Base-by-base conservation (phyloP, 179 eudicot genomes). In the Camellia oleifera region DNA sequence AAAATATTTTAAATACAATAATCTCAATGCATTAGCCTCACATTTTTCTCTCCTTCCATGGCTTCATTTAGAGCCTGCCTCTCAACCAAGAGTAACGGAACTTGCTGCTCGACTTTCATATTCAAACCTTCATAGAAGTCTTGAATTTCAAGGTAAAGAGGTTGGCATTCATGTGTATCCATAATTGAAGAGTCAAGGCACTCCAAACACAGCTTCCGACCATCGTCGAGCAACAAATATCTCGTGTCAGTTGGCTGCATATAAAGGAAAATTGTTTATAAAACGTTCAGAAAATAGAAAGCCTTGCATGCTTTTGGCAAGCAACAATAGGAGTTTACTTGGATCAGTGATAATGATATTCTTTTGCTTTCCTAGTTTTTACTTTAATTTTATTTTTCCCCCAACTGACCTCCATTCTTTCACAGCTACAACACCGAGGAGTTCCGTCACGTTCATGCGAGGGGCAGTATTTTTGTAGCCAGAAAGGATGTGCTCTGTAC, bases 31-130 rank as follows among this genome's bases (percentile, higher is more conserved):
- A 54, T 78, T 45, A 13, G 74, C 56, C 82, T 88, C 83, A 96
- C 99, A 81, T 85, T 91, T 81, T 91, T 96, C 84, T 96, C 99
- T 74, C 99, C 99, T 85, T 96, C 99, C 99, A 96, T 94, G 86
- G 99, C 99, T 86, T 96, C 99, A 74, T 96, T 96, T 48, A 96
- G 86, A 20, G 98, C 98, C 82, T 93, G 94, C 81, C 99, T 94
- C 88, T 95, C 99, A 17, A 95, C 99, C 79, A 97, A 86, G 20
- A 97, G 95, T 63, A 97, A 81, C 7, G 98, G 99, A 82, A 97
- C 80, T 83, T 94, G 97, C 86, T 97, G 98, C 82, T 93, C 91
- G 79, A 97, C 92, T 88, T 93, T 94, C 99, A 97, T 97, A 82
- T 89, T 87, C 75, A 97, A 82, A 56, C 99, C 98, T 91, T 97